These are phyloP conservation scores for Corymbia calophylla DNA, from an alignment of 441 rosid species.

Conservation along the genomic window DNA sequence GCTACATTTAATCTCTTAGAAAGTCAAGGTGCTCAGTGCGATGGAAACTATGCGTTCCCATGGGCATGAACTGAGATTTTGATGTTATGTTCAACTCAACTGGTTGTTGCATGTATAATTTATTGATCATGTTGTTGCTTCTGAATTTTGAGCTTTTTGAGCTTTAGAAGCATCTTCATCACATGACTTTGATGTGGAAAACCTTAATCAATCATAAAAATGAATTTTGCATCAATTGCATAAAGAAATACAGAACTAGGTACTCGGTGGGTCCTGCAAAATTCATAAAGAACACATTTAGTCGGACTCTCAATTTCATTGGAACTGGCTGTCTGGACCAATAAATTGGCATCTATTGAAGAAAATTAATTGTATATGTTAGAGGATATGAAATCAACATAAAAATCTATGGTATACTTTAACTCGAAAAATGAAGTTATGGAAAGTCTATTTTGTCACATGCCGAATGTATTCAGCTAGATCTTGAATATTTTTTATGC, in stretches of 20 bases:
- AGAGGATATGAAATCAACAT: not conserved
- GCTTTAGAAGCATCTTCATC: not conserved
- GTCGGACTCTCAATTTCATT: not conserved
- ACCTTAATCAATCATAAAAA: not conserved
- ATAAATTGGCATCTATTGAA: not conserved
- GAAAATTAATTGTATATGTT: not conserved
- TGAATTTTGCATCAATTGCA: not conserved
- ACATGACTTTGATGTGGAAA: not conserved
- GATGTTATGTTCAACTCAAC: not conserved
- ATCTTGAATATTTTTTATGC: not conserved
- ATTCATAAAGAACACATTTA: not conserved
- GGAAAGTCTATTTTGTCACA: not conserved
- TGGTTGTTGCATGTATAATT: not conserved
- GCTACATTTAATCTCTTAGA: not conserved
- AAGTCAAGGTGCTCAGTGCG: not conserved
- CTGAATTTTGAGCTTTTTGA: not conserved
- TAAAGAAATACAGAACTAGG: not conserved
- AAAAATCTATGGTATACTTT: not conserved
- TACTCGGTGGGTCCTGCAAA: not conserved
- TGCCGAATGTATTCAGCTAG: not conserved
- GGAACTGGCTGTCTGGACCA: not conserved
- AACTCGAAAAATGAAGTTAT: not conserved
- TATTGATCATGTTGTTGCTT: not conserved
- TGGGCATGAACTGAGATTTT: not conserved
- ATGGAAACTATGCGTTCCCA: not conserved